Evolutionary conservation across 768 basidiomycete genomes (phyloP), one percentile per base, ranked within the genome.

Genomic region (Lepiota brunneoincarnata): DNA sequence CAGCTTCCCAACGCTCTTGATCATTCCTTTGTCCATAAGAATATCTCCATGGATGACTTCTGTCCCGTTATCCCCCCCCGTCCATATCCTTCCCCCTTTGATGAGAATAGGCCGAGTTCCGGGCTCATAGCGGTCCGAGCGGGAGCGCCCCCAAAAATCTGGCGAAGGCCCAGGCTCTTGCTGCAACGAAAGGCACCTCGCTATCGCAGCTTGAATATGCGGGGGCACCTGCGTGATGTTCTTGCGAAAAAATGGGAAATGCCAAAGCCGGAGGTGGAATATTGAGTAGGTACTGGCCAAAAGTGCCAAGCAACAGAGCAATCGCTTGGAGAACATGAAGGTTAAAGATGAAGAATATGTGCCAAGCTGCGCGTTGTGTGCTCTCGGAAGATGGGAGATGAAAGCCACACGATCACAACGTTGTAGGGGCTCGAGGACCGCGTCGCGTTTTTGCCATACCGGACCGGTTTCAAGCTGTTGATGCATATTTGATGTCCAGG

Each of bases 61-160:
- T 1, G 82, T 81, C 0, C 91, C 91, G 39, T 87, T 82, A 23
- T 82, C 64, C 20, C 68, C 65, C 6, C 91, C 91, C 1, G 91
- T 94, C 93, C 93, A 95, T 58, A 96, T 79, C 24, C 75, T 89
- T 21, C 85, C 92, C 58, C 92, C 89, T 65, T 75, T 79, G 51
- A 94, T 78, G 45, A 89, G 72, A 4, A 81, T 74, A 1, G 89
- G 74, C 46, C 73, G 74, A 2, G 90, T 88, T 2, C 84, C 87
- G 2, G 71, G 71, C 7, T 74, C 83, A 60, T 81, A 89, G 3
- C 89, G 76, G 65, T 91, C 89, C 7, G 87, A 90, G 42, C 70
- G 64, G 4, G 68, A 66, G 5, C 88, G 79, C 12, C 64, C 47
- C 55, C 75, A 62, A 54, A 86, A 88, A 52, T 78, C 59, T 0